Conservation (phyloP, 441 rosid genomes). For the Flueggea neowawraea region DNA sequence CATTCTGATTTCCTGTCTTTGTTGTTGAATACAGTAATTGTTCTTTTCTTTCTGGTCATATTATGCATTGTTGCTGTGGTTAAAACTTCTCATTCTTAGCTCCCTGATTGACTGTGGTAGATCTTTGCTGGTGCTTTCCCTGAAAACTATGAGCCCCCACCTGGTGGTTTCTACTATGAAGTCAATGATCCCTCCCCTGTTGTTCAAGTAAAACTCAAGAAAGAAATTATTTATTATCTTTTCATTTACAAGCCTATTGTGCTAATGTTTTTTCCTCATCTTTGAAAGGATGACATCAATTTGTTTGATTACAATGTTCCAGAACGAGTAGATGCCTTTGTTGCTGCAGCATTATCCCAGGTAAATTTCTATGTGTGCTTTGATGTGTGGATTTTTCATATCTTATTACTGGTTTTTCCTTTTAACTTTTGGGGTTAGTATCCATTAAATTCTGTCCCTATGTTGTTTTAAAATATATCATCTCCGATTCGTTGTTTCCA, state of each 20-base stretch:
- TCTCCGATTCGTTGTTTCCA: background rate
- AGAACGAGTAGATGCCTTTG: slow-evolving; percentile 89
- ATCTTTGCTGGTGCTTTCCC: slow-evolving; percentile 99
- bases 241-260: too few relatives aligned
- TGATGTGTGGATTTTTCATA: slow-evolving; percentile 1
- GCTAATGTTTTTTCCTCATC: slow-evolving; percentile 22
- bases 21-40: background rate
- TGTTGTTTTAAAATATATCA: background rate
- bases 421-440: background rate
- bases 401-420: slow-evolving; percentile 6
- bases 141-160: slow-evolving; percentile 93
- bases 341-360: slow-evolving; percentile 91
- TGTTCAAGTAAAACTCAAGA: slow-evolving; percentile 65
- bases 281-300: slow-evolving; percentile 66
- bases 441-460: background rate
- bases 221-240: slow-evolving; percentile 16
- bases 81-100: slow-evolving; percentile 4
- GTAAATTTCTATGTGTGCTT: slow-evolving; percentile 31
- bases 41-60: background rate
- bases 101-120: slow-evolving; percentile 33
- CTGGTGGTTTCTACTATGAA: slow-evolving; percentile 94
- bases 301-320: slow-evolving; percentile 98
- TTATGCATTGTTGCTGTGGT: slow-evolving; percentile 2
- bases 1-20: background rate
- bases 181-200: slow-evolving; percentile 73